Evolutionary conservation across 345 rosid species (phyloP), one percentile per base, ranked within the genome.

Genomic region (Arabidopsis suecica): DNA sequence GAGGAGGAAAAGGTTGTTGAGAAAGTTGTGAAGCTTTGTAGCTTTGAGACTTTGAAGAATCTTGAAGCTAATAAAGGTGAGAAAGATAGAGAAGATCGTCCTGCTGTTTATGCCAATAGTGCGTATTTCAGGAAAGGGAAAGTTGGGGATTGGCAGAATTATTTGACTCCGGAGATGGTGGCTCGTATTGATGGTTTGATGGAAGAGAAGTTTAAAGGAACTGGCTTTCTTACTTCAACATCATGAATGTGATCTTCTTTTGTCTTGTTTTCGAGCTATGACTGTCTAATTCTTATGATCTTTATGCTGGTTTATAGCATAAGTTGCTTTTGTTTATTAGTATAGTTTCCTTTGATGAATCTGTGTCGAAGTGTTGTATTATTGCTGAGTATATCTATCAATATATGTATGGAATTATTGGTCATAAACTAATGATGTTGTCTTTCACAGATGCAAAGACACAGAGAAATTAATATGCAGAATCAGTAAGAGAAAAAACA

Each of bases 121-220:
- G 72, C 69, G 2, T 80, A 44, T 45, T 80, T 78, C 14, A 78
- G 83, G 57, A 76, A 84, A 78, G 86, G 86, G 1, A 68, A 70
- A 32, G 86, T 80, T 66, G 86, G 86, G 10, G 86, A 81, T 13
- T 85, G 82, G 82, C 12, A 62, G 73, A 79, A 74, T 49, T 82
- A 71, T 77, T 5, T 82, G 48, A 65, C 80, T 14, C 23, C 65
- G 4, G 73, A 79, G 69, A 84, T 82, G 88, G 81, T 45, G 0
- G 78, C 68, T 25, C 74, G 81, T 0, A 9, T 84, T 28, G 80
- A 73, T 36, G 41, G 51, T 41, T 36, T 82, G 25, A 53, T 69
- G 62, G 74, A 68, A 38, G 76, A 75, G 13, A 80, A 82, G 65
- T 67, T 82, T 5, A 59, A 40, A 28, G 83, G 82, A 11, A 71